phyloP scores from a whole-genome alignment of 2,329 filamentous ascomycete genomes.

The Xylariomycetidae sp. region DNA sequence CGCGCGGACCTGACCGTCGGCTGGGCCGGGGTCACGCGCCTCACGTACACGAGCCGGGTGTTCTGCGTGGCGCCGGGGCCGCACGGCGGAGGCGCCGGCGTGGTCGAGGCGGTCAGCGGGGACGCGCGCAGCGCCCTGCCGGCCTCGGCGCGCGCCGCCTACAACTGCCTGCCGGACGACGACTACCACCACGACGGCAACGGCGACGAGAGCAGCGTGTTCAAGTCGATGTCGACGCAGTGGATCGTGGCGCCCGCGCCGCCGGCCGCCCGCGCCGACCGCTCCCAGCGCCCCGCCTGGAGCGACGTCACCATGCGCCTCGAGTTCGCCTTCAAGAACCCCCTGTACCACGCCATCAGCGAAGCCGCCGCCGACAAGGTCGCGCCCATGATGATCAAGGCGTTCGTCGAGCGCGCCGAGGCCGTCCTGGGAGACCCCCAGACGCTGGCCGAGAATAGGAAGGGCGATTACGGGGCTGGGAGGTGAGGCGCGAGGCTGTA shows the following conservation, averaged over 20 bases:
- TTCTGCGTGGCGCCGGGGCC: slow-evolving; percentile 59
- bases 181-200: slow-evolving; percentile 3
- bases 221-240: slow-evolving; percentile 62
- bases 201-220: slow-evolving; percentile 33
- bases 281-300: slow-evolving; percentile 29
- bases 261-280: slow-evolving; percentile 18
- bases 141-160: slow-evolving; percentile 24
- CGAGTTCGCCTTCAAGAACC: slow-evolving; percentile 79
- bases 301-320: slow-evolving; percentile 74
- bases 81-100: slow-evolving; percentile 8
- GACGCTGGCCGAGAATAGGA: too few species aligned
- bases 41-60: slow-evolving; percentile 75
- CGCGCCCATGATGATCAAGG: slow-evolving; percentile 82
- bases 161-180: slow-evolving; percentile 18
- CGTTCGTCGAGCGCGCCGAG: slow-evolving; percentile 78
- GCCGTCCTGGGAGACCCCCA: too few species aligned
- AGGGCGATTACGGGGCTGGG: too few species aligned
- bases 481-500: too few species aligned
- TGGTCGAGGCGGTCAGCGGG: slow-evolving; percentile 75
- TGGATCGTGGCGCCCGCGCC: slow-evolving; percentile 57
- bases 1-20: slow-evolving; percentile 77
- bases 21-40: slow-evolving; percentile 75
- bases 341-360: slow-evolving; percentile 79
- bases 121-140: slow-evolving; percentile 39
- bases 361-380: slow-evolving; percentile 76